Evolutionary conservation across 164 flowering plant genomes (phyloP).

Genomic region (Macadamia tetraphylla): DNA sequence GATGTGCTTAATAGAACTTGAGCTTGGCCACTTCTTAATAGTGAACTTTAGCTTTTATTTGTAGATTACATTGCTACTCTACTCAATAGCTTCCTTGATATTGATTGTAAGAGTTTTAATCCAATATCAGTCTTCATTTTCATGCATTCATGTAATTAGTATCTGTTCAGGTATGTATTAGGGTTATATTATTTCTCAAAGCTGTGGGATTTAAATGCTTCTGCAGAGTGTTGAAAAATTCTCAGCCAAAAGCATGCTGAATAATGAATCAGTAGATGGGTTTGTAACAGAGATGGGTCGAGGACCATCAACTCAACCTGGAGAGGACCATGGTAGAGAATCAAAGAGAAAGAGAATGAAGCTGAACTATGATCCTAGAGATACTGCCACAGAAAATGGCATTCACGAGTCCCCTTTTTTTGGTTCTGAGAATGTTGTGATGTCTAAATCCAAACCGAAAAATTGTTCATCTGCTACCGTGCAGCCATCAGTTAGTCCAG

Average conservation of each 20-base stretch:
- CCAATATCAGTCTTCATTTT: no score
- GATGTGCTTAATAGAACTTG: no score
- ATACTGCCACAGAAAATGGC: neutral
- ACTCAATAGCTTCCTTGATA: no score
- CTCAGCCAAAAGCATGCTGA: conserved; percentile 9
- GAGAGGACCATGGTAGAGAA: conserved; percentile 20
- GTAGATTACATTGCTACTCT: no score
- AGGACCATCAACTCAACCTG: conserved; percentile 9
- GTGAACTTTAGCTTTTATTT: no score
- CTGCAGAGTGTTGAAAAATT: conserved; percentile 27
- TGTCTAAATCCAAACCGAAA: conserved; percentile 12
- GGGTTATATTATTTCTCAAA: neutral
- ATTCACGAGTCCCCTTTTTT: conserved; percentile 5
- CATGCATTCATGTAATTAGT: no score
- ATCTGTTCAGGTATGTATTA: no score
- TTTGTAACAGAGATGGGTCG: conserved; percentile 5
- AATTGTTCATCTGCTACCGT: conserved; percentile 4
- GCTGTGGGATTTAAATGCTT: neutral
- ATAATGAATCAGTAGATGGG: conserved; percentile 10
- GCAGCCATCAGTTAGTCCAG: conserved; percentile 8
- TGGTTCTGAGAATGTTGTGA: conserved; percentile 6
- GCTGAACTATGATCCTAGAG: conserved; percentile 3
- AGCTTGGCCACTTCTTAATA: no score
- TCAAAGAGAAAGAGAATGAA: conserved; percentile 38
- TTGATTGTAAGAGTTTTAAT: no score